Evolutionary conservation across 495 filamentous ascomycete species (phyloP).

Genomic region (Podospora conica): DNA sequence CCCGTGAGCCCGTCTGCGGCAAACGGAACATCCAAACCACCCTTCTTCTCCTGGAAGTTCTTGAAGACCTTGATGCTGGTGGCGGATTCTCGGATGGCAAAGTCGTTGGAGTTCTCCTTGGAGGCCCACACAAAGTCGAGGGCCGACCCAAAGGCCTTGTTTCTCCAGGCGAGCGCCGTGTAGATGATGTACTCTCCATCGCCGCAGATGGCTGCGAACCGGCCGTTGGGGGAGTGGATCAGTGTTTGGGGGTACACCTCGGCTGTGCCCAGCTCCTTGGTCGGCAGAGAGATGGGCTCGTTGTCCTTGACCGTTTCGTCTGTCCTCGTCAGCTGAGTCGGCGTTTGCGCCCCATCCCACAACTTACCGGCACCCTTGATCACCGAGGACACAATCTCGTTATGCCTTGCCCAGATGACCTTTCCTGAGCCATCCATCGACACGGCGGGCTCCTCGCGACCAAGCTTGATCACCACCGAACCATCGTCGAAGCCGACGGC

Average conservation of each 20-base stretch:
- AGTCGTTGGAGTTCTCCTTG: slow-evolving; percentile 98
- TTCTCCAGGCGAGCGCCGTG: slow-evolving; percentile 92
- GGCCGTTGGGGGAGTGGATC: slow-evolving; percentile 91
- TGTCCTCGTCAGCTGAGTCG: slow-evolving; percentile 15
- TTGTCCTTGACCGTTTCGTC: slow-evolving; percentile 83
- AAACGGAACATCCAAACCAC: slow-evolving; percentile 90
- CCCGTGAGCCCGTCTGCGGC: slow-evolving; percentile 87
- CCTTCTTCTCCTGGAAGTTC: slow-evolving; percentile 91
- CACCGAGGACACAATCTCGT: slow-evolving; percentile 85
- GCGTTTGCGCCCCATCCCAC: not conserved
- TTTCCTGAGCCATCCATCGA: slow-evolving; percentile 96
- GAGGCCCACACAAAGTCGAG: slow-evolving; percentile 96
- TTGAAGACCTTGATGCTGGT: slow-evolving; percentile 95
- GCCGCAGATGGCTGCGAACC: slow-evolving; percentile 94
- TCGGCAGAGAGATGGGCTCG: slow-evolving; percentile 73
- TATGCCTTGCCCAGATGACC: slow-evolving; percentile 90
- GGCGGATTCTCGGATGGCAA: slow-evolving; percentile 87
- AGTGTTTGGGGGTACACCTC: slow-evolving; percentile 96
- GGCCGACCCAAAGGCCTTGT: slow-evolving; percentile 93
- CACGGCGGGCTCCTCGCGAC: slow-evolving; percentile 92
- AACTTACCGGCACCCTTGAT: slow-evolving; percentile 76
- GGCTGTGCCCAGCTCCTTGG: slow-evolving; percentile 90
- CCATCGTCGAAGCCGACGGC: slow-evolving; percentile 98
- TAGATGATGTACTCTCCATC: slow-evolving; percentile 99
- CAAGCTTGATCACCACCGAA: slow-evolving; percentile 95